Evolutionary conservation across 2,329 filamentous ascomycete genomes (phyloP).

Genomic region (Aspergillus versicolor): DNA sequence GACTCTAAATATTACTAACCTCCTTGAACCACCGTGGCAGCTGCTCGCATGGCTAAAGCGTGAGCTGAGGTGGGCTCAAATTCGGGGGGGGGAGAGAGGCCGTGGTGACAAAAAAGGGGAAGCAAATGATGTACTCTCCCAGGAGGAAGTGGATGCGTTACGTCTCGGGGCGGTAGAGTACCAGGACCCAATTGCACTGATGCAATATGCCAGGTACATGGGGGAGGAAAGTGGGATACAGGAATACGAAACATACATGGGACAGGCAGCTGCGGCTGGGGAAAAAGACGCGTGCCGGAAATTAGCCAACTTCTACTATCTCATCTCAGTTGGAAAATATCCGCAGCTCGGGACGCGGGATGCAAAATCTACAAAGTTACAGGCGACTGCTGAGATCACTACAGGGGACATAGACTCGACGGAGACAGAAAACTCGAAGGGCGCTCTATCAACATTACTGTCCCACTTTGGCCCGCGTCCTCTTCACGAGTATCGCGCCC

Average conservation of each 20-base stretch:
- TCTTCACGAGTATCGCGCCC: conserved; percentile 23
- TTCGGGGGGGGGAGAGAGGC: neutral
- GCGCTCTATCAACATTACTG: neutral
- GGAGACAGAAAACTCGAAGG: neutral
- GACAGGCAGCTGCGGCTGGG: conserved; percentile 31
- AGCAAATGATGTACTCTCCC: neutral
- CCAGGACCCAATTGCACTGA: conserved; percentile 29
- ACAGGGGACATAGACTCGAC: neutral
- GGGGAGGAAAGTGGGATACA: conserved; percentile 24
- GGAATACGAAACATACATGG: conserved; percentile 37
- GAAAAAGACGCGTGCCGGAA: conserved; percentile 30
- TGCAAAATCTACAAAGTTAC: neutral
- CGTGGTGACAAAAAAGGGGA: neutral
- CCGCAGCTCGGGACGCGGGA: conserved; percentile 18
- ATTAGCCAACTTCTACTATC: conserved; percentile 39
- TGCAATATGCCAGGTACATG: conserved; percentile 25
- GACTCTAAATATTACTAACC: neutral
- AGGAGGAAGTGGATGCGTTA: conserved; percentile 22
- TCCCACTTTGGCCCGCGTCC: conserved; percentile 20
- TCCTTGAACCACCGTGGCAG: conserved; percentile 25
- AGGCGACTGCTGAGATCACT: neutral
- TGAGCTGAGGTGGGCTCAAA: neutral
- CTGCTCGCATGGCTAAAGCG: conserved; percentile 25
- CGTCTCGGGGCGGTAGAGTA: conserved; percentile 30
- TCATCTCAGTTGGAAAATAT: conserved; percentile 26